A percentile compares a stretch with the other conserved stretches of the same genome.
phyloP scores from a whole-genome alignment of 2,329 filamentous ascomycete species.

The Biscogniauxia sp. region DNA sequence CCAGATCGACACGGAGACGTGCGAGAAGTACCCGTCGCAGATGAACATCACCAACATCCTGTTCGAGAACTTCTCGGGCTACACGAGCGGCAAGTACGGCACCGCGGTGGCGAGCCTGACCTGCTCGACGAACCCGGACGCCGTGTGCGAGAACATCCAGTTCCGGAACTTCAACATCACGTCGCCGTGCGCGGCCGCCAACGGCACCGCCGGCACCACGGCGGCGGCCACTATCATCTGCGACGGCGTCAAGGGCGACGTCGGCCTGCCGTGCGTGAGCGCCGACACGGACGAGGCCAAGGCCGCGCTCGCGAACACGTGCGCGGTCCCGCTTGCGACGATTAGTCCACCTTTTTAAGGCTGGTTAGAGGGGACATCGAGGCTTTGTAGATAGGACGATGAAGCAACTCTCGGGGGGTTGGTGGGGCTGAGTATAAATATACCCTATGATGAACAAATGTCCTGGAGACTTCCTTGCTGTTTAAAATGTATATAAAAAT shows the following conservation, averaged over 20 bases:
- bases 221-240: conserved; percentile 47
- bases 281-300: conserved; percentile 34
- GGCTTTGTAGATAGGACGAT: no score
- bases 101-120: conserved; percentile 53
- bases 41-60: conserved; percentile 59
- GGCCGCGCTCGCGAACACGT: conserved; percentile 33
- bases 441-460: no score
- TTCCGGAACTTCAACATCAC: conserved; percentile 54
- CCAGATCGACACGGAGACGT: conserved; percentile 43
- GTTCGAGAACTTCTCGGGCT: conserved; percentile 58
- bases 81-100: conserved; percentile 54
- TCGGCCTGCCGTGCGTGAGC: conserved; percentile 35
- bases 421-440: no score
- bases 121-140: conserved; percentile 50
- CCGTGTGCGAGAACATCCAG: conserved; percentile 54
- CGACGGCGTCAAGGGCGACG: conserved; percentile 42
- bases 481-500: no score
- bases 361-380: no score
- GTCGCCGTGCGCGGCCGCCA: conserved; percentile 42
- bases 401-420: no score
- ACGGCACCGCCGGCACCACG: conserved; percentile 27
- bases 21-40: conserved; percentile 50
- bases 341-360: conserved; percentile 3
- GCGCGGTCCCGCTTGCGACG: conserved; percentile 30
- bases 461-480: no score